Evolutionary conservation across 805 yeast genomes (phyloP), one percentile per base, ranked within the genome.

Genomic region (Candida lessepsii): DNA sequence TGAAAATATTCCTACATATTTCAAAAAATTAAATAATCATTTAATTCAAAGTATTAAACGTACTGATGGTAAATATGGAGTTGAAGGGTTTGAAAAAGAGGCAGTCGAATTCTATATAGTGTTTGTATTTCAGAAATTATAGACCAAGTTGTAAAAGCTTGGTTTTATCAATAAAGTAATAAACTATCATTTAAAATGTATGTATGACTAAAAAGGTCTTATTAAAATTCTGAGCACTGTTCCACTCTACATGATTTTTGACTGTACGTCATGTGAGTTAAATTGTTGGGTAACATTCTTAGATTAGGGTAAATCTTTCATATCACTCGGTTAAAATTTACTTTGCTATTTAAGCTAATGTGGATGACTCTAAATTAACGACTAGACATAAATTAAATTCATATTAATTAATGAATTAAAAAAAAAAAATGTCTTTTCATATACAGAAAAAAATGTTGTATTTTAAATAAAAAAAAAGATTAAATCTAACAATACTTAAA

Each of bases 1-100:
- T 32, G 81, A 81, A 50, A 90, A 87, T 51, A 82, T 86, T 28
- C 89, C 89, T 6, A 67, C 67, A 21, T 83, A 80, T 72, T 77
- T 78, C 47, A 60, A 71, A 23, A 70, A 64, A 44, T 67, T 86
- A 30, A 75, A 78, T 35, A 83, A 82, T 36, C 75, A 73, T 41
- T 75, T 83, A 55, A 61, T 77, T 9, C 85, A 84, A 37, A 84
- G 86, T 5, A 77, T 93, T 55, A 76, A 78, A 45, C 73, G 93
- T 50, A 67, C 74, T 0, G 95, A 87, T 57, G 97, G 96, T 0
- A 73, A 77, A 35, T 80, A 80, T 52, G 96, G 96, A 24, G 86
- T 90, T 26, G 89, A 82, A 57, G 96, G 96, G 2, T 88, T 80
- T 32, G 96, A 91, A 56, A 76, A 86, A 41, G 97, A 91, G 56